Percentiles rank a stretch among this genome's conserved stretches.
phyloP scores from a whole-genome alignment of 768 basidiomycete species.

The Sarcodon aspratus region DNA sequence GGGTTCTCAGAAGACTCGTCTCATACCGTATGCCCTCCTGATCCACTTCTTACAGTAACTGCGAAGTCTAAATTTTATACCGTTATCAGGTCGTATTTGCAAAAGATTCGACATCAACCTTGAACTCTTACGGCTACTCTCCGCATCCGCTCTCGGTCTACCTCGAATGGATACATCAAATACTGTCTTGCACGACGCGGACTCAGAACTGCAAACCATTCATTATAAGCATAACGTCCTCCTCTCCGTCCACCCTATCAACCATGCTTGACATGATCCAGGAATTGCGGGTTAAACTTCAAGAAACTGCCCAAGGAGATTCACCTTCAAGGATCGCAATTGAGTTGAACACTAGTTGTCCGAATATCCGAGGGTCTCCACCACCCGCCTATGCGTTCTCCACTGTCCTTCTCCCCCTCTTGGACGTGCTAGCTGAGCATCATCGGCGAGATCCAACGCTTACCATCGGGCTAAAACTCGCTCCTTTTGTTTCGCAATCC shows the following conservation, averaged over 20 bases:
- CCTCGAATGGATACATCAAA: constrained; percentile 44
- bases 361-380: constrained; percentile 54
- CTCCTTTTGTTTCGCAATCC: constrained; percentile 54
- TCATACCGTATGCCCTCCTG: constrained; percentile 40
- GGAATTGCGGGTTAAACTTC: constrained; percentile 31
- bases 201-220: constrained; percentile 39
- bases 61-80: not conserved
- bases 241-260: constrained; percentile 36
- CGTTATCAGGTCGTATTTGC: constrained; percentile 48
- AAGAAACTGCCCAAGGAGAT: constrained; percentile 10
- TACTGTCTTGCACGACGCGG: constrained; percentile 23
- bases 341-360: constrained; percentile 81
- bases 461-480: constrained; percentile 67
- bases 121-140: constrained; percentile 86
- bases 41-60: not conserved
- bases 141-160: constrained; percentile 63
- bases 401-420: constrained; percentile 34
- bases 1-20: constrained; percentile 59
- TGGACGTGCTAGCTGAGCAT: constrained; percentile 40
- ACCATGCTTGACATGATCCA: constrained; percentile 54
- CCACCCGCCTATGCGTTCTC: constrained; percentile 57
- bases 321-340: constrained; percentile 41
- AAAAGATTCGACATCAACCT: constrained; percentile 37
- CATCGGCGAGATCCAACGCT: constrained; percentile 40
- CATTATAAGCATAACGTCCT: constrained; percentile 71